phyloP scores from a whole-genome alignment of 75 land plant species.

The Isoetes taiwanensis region DNA sequence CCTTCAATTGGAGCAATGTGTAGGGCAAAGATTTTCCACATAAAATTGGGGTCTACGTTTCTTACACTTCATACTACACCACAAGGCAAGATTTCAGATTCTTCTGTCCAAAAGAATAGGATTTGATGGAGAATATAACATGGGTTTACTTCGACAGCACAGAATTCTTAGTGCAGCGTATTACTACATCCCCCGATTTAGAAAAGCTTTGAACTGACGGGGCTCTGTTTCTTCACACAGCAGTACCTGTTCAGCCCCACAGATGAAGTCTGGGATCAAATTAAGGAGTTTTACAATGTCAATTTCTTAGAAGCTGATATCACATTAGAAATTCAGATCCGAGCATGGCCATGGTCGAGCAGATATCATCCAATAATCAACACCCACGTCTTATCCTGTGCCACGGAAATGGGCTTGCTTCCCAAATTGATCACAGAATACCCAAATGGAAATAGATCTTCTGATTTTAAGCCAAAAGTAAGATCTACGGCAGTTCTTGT shows the following conservation, averaged over 20 bases:
- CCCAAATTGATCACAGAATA: no score
- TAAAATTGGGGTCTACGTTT: no score
- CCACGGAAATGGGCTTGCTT: background rate
- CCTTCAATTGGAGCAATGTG: no score
- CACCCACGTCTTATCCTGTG: constrained; percentile 1
- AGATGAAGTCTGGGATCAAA: constrained; percentile 9
- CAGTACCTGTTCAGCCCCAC: constrained; percentile 6
- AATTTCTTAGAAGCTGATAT: constrained; percentile 1
- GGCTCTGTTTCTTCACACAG: constrained; percentile 9
- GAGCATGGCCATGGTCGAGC: background rate
- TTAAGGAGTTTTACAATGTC: background rate
- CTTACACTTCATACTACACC: no score
- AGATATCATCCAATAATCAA: background rate
- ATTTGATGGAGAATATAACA: background rate
- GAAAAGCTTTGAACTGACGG: constrained; percentile 8
- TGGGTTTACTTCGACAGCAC: constrained; percentile 9
- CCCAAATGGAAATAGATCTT: no score
- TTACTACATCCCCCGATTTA: constrained; percentile 9
- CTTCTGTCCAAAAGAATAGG: constrained; percentile 12
- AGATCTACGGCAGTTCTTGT: constrained; percentile 10
- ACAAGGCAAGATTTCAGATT: background rate
- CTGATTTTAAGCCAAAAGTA: no score
- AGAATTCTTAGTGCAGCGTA: constrained; percentile 6
- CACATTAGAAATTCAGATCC: constrained; percentile 8
- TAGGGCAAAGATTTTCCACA: no score